Base-by-base conservation (phyloP, 768 basidiomycete genomes). In the Trametes cingulata region DNA sequence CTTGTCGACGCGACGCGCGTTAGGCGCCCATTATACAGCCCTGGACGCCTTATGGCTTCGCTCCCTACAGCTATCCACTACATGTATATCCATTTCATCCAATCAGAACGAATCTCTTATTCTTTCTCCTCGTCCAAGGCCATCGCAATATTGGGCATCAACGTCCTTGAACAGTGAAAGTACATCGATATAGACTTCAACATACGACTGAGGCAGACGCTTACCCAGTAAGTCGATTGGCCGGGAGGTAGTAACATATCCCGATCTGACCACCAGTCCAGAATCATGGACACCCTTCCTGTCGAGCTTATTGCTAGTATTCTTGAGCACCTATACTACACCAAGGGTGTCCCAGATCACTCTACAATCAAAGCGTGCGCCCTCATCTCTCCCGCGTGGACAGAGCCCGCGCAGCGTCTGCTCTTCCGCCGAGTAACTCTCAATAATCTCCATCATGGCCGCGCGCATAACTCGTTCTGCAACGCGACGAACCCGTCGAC, bases 361-460 rank as follows among this genome's bases (percentile, higher is more conserved):
- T 2, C 17, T 12, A 64, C 68, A 3, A 60, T 73, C 10, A n/a
- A 14, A n/a, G 46, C 62, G 14, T 70, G 65, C 33, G 29, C 66
- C 25, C 53, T 63, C 29, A 50, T 71, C 6, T 71, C 61, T 40
- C 52, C 29, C 12, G n/a, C 61, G 0, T 71, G 70, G 72, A 51
- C 52, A 2, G 52, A 40, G 2, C 46, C 49, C 12, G 63, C 72
- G 1, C 72, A 71, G 49, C 46, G 56, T 10, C 56, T 71, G 15
- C 62, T 73, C 35, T 70, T 70, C 48, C 66, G 62, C 24, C 17
- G 49, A 13, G 58, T 68, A 39, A 10, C n/a, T 3, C 50, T 68
- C 3, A 43, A 22, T 12, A 52, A 25, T 17, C 19, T 49, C 15
- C 45, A 29, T 19, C 13, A 40, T 15, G 22, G 49, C 19, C 42